Conservation (phyloP, 805 yeast species). For the Saccharomycopsis fermentans region DNA sequence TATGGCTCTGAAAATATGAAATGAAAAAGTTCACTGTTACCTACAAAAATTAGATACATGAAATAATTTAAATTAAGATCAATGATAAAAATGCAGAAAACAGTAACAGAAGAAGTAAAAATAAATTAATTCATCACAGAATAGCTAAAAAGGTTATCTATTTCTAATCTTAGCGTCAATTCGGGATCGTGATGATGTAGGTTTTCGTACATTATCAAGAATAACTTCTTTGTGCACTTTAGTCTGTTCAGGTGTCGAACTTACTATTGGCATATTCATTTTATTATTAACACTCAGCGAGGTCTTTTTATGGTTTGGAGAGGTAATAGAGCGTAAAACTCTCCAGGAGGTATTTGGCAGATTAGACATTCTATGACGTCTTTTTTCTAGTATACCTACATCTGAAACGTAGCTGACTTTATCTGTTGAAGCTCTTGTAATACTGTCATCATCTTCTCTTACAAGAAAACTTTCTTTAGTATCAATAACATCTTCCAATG, state of each 20-base stretch:
- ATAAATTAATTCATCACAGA: neutral
- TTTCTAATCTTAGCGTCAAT: neutral
- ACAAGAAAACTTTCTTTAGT: constrained; percentile 10
- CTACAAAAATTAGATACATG: too few relatives aligned
- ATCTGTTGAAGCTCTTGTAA: neutral
- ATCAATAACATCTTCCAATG: constrained; percentile 3
- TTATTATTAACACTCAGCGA: neutral
- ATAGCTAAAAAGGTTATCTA: neutral
- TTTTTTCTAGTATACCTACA: constrained; percentile 4
- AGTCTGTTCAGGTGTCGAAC: constrained; percentile 1
- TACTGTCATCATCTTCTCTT: constrained; percentile 10
- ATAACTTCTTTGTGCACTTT: neutral
- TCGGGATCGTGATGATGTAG: neutral
- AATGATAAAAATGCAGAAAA: neutral
- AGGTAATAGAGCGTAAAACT: constrained; percentile 20
- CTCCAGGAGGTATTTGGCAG: constrained; percentile 17
- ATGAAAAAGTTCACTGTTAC: too few relatives aligned
- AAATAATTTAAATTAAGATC: too few relatives aligned
- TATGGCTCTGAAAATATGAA: too few relatives aligned
- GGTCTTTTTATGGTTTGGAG: constrained; percentile 23
- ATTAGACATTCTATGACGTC: constrained; percentile 7
- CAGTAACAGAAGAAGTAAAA: neutral
- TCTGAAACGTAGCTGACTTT: neutral
- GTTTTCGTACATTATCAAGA: neutral
- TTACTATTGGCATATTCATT: constrained; percentile 1